Base-by-base conservation (phyloP, 805 yeast genomes). In the Groenewaldozyma salmanticensis region DNA sequence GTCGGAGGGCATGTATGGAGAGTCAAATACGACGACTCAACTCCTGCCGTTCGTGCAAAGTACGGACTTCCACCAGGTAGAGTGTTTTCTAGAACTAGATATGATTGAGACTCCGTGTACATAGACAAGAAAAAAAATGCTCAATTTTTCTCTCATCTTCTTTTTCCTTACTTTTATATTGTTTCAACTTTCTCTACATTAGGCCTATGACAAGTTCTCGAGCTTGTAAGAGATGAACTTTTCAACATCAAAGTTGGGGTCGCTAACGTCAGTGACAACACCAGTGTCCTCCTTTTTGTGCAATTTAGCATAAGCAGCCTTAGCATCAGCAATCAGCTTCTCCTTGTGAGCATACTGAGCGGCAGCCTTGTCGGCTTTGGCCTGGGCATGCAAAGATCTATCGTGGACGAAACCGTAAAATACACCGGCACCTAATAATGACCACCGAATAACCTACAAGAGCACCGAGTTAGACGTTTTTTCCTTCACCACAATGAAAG, bases 1-100 rank as follows among this genome's bases (percentile, higher is more conserved):
- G 76, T 88, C 37, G 96, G 97, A 21, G 96, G 94, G 1, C 94
- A 86, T 59, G 70, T 85, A 35, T 90, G 94, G 90, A 78, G 97
- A 70, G 77, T 80, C 50, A 67, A 62, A 33, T 90, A 81, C 77
- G 97, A 92, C 61, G 66, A 83, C 52, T 74, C 79, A 52, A 81
- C 84, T 34, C 71, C 70, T 22, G 59, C 57, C 3, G 79, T 88
- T 21, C 77, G 97, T 61, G 73, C 70, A 48, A 61, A 71, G 56
- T 84, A 81, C 57, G 90, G 86, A 3, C 68, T 90, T 46, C 80
- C 78, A 16, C 59, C 66, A 45, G 96, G 96, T 38, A 70, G 77
- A 50, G 84, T 90, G 4, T 90, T 52, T 34, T 45, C 42, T 35
- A 49, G 43, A 40, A 35, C 40, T 17, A 21, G 40, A 31, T 29